phyloP scores from a whole-genome alignment of 257 asterid species.

The Solanum infundibuliforme region DNA sequence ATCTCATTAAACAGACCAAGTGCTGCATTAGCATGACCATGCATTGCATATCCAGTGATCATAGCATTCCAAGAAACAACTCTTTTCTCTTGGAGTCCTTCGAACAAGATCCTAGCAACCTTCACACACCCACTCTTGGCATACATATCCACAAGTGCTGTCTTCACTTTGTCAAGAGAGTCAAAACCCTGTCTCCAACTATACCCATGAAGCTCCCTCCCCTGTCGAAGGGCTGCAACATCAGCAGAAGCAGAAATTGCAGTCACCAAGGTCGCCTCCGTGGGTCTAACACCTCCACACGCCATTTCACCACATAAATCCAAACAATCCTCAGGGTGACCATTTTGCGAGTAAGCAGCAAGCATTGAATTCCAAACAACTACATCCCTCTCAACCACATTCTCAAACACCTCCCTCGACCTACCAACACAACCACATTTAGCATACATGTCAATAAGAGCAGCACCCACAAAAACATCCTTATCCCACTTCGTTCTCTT shows the following conservation, averaged over 20 bases:
- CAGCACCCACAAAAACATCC: constrained; percentile 55
- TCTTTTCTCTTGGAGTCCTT: constrained; percentile 28
- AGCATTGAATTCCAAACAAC: constrained; percentile 63
- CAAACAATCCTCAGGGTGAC: constrained; percentile 40
- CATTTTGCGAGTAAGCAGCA: constrained; percentile 43
- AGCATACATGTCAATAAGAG: constrained; percentile 56
- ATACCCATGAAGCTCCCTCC: constrained; percentile 50
- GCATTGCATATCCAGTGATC: constrained; percentile 57
- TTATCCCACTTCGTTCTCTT: constrained; percentile 33
- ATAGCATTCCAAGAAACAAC: constrained; percentile 64
- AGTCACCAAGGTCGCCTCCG: constrained; percentile 46
- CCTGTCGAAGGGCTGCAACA: constrained; percentile 27
- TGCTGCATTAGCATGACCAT: constrained; percentile 45
- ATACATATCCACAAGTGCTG: constrained; percentile 60
- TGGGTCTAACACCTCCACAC: constrained; percentile 23
- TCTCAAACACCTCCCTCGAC: constrained; percentile 37
- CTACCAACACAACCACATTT: constrained; percentile 38
- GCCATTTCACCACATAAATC: constrained; percentile 41
- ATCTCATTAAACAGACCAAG: constrained; percentile 31
- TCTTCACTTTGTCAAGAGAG: constrained; percentile 37
- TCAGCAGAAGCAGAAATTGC: constrained; percentile 49
- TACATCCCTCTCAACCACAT: constrained; percentile 34
- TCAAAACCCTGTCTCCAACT: constrained; percentile 40
- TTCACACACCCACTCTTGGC: constrained; percentile 42
- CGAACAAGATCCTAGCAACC: constrained; percentile 37